These are phyloP conservation scores for Termitomyces sp. DNA, from an alignment of 768 basidiomycete genomes.

Conservation along the genomic window DNA sequence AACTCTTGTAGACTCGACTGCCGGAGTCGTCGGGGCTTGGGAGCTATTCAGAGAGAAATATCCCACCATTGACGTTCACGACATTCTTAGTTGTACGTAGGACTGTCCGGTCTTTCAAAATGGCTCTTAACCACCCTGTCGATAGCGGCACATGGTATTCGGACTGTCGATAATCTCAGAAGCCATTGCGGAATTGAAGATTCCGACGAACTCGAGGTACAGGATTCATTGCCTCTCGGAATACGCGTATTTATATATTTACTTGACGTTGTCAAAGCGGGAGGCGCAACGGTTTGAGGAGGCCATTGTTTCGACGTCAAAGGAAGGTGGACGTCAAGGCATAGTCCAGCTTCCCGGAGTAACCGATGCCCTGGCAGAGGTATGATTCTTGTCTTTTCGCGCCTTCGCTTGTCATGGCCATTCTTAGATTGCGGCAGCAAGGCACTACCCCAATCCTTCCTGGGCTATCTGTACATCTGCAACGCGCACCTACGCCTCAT, in stretches of 20 bases:
- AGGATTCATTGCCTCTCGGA: neutral
- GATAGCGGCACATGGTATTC: slow-evolving; percentile 75
- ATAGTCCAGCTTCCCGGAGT: slow-evolving; percentile 78
- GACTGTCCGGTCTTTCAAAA: slow-evolving; percentile 3
- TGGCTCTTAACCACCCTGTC: slow-evolving; percentile 5
- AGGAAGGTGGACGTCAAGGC: slow-evolving; percentile 49
- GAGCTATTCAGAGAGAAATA: slow-evolving; percentile 69
- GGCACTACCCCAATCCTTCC: slow-evolving; percentile 49
- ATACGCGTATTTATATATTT: slow-evolving; percentile 1
- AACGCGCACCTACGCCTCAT: slow-evolving; percentile 68
- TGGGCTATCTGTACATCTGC: slow-evolving; percentile 93
- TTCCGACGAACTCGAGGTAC: slow-evolving; percentile 66
- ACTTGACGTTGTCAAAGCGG: slow-evolving; percentile 31
- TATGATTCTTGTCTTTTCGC: slow-evolving; percentile 18
- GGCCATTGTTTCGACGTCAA: slow-evolving; percentile 66
- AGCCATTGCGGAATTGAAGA: slow-evolving; percentile 69
- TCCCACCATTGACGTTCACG: slow-evolving; percentile 55
- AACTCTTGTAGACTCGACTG: slow-evolving; percentile 78
- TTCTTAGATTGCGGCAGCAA: slow-evolving; percentile 31
- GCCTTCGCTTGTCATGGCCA: neutral
- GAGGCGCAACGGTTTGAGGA: slow-evolving; percentile 79
- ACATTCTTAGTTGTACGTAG: slow-evolving; percentile 60
- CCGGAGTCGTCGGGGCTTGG: slow-evolving; percentile 84
- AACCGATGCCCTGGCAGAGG: slow-evolving; percentile 52
- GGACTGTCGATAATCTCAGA: slow-evolving; percentile 78